Conservation (phyloP, 2,329 filamentous ascomycete genomes). For the Talaromyces rugulosus region DNA sequence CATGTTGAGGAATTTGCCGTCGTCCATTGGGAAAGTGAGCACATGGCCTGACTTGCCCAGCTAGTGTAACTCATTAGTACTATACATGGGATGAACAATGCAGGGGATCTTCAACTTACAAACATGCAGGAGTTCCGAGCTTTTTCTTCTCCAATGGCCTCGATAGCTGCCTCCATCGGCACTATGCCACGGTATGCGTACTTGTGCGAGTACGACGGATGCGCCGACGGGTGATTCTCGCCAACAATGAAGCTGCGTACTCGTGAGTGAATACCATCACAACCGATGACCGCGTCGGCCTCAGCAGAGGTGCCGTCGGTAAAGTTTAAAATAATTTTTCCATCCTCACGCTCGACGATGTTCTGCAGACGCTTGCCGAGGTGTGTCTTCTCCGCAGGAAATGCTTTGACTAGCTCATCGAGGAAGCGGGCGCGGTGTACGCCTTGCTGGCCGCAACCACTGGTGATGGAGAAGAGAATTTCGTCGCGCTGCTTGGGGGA, state of each 20-base stretch:
- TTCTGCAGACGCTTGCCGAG: constrained; percentile 30
- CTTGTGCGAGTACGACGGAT: constrained; percentile 1
- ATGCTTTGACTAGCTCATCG: constrained; percentile 26
- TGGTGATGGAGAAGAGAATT: constrained; percentile 26
- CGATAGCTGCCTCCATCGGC: background rate
- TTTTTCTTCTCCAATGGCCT: background rate
- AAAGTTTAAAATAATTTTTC: background rate
- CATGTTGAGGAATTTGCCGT: constrained; percentile 20
- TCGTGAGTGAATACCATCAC: constrained; percentile 17
- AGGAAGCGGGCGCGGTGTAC: constrained; percentile 31
- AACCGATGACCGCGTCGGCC: constrained; percentile 14
- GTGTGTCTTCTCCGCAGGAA: constrained; percentile 26
- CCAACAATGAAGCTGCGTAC: constrained; percentile 11
- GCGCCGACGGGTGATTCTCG: constrained; percentile 2
- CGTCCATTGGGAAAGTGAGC: constrained; percentile 16
- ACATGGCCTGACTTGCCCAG: constrained; percentile 3
- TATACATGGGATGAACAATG: background rate
- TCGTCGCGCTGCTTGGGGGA: constrained; percentile 20
- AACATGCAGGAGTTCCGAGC: background rate
- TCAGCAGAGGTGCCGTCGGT: background rate
- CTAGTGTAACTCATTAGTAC: background rate
- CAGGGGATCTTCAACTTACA: background rate
- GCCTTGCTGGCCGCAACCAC: constrained; percentile 29
- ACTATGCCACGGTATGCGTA: constrained; percentile 2
- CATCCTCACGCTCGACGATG: constrained; percentile 15